These are phyloP conservation scores for Puccinia polysora DNA, from an alignment of 1,284 basidiomycete genomes.

Conservation along the genomic window DNA sequence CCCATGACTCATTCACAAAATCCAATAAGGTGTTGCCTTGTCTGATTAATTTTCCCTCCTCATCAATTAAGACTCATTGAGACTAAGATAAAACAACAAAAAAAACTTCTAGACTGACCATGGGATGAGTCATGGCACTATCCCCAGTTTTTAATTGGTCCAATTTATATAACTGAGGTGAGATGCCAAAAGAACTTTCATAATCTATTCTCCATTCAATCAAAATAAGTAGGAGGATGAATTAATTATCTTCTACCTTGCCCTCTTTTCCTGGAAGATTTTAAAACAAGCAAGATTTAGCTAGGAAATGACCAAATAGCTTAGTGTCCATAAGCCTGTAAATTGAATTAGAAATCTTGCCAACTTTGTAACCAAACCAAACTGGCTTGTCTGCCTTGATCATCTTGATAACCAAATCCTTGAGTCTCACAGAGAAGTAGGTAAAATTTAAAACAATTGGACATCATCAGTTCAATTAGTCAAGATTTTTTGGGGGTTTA, in stretches of 20 bases:
- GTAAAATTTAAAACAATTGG: no score
- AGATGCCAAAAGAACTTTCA: constrained; percentile 58
- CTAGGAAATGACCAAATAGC: constrained; percentile 61
- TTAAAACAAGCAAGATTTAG: no score
- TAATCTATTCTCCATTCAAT: constrained; percentile 7
- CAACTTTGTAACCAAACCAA: constrained; percentile 68
- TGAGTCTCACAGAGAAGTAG: constrained; percentile 13
- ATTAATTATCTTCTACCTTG: not conserved
- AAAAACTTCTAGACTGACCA: constrained; percentile 47
- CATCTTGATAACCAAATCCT: constrained; percentile 53
- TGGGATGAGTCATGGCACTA: constrained; percentile 83
- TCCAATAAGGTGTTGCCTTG: no score
- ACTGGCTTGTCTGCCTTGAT: constrained; percentile 86
- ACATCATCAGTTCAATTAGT: constrained; percentile 54
- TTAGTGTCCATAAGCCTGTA: constrained; percentile 79
- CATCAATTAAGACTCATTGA: not conserved
- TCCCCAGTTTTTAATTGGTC: constrained; percentile 76
- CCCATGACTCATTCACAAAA: no score
- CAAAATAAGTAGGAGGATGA: not conserved
- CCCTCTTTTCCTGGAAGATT: not conserved
- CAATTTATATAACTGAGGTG: constrained; percentile 67
- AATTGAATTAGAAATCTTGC: constrained; percentile 51
- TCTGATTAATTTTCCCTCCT: not conserved
- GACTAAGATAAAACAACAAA: not conserved
- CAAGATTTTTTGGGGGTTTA: no score